These are phyloP conservation scores for Phalaenopsis aphrodite DNA, from an alignment of 106 monocot genomes.

Conservation along the genomic window DNA sequence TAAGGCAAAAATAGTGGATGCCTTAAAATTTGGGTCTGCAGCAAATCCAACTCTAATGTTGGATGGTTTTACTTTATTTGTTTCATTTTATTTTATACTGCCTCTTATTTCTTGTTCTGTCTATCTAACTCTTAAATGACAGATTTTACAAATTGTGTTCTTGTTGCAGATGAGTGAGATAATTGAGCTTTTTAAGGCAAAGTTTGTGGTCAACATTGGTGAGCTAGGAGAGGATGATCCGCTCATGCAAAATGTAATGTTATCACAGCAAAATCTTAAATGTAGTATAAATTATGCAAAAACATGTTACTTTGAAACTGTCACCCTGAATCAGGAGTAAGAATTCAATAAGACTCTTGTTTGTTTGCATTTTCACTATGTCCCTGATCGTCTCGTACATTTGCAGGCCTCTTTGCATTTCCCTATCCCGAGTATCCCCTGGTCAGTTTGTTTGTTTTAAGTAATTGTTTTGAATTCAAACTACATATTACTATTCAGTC, in stretches of 20 bases:
- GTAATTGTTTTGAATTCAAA: background rate
- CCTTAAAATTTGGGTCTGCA: no score
- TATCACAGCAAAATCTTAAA: background rate
- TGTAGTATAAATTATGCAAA: background rate
- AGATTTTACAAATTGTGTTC: slow-evolving; percentile 6
- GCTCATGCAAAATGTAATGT: slow-evolving; percentile 48
- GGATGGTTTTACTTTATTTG: background rate
- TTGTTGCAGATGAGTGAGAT: slow-evolving; percentile 40
- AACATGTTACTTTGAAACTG: background rate
- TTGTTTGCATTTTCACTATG: slow-evolving; percentile 2
- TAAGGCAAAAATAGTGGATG: no score
- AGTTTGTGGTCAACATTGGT: slow-evolving; percentile 46
- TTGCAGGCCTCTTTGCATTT: slow-evolving; percentile 44
- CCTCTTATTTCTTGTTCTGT: background rate
- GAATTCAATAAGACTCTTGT: background rate
- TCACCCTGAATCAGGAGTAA: background rate
- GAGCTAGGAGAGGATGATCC: slow-evolving; percentile 53
- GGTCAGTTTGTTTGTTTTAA: slow-evolving; percentile 17
- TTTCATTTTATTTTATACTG: background rate
- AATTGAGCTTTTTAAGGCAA: slow-evolving; percentile 28
- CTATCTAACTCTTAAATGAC: background rate
- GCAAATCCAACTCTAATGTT: background rate
- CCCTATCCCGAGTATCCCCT: slow-evolving; percentile 35
- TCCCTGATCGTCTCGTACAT: background rate
- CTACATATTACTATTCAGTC: background rate